phyloP scores from a whole-genome alignment of 805 yeast species.

The Komagataella pseudopastoris region DNA sequence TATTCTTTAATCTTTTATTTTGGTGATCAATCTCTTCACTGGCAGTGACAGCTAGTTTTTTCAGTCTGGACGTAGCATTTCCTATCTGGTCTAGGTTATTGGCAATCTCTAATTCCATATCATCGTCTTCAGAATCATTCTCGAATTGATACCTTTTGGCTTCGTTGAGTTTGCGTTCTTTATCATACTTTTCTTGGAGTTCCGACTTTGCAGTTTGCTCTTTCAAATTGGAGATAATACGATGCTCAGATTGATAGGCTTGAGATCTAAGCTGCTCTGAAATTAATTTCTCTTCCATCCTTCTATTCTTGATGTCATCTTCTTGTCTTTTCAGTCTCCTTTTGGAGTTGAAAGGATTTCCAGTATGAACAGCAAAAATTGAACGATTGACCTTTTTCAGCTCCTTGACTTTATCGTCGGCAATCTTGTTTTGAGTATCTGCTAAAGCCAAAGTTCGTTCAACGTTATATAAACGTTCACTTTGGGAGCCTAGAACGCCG shows the following conservation, averaged over 20 bases:
- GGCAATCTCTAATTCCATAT: slow-evolving; percentile 79
- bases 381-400: slow-evolving; percentile 69
- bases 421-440: slow-evolving; percentile 68
- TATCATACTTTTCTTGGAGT: slow-evolving; percentile 29
- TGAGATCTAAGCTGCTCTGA: not conserved
- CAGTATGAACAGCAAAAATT: slow-evolving; percentile 65
- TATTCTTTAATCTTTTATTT: slow-evolving; percentile 54
- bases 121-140: slow-evolving; percentile 87
- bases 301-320: slow-evolving; percentile 45
- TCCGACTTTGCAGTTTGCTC: slow-evolving; percentile 24
- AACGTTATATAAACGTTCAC: slow-evolving; percentile 69
- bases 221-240: slow-evolving; percentile 50
- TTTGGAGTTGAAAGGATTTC: slow-evolving; percentile 82
- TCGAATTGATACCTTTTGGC: slow-evolving; percentile 72
- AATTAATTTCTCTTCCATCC: slow-evolving; percentile 22
- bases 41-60: slow-evolving; percentile 57
- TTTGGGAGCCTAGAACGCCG: slow-evolving; percentile 90
- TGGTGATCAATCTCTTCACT: slow-evolving; percentile 72
- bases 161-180: slow-evolving; percentile 37
- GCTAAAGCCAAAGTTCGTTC: slow-evolving; percentile 69
- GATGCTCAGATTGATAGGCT: slow-evolving; percentile 44
- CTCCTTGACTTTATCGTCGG: slow-evolving; percentile 72
- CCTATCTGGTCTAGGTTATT: slow-evolving; percentile 70
- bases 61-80: slow-evolving; percentile 54
- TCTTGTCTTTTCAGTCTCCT: slow-evolving; percentile 65